These are phyloP conservation scores for Ogataea nonfermentans DNA, from an alignment of 805 yeast species.

Conservation along the genomic window DNA sequence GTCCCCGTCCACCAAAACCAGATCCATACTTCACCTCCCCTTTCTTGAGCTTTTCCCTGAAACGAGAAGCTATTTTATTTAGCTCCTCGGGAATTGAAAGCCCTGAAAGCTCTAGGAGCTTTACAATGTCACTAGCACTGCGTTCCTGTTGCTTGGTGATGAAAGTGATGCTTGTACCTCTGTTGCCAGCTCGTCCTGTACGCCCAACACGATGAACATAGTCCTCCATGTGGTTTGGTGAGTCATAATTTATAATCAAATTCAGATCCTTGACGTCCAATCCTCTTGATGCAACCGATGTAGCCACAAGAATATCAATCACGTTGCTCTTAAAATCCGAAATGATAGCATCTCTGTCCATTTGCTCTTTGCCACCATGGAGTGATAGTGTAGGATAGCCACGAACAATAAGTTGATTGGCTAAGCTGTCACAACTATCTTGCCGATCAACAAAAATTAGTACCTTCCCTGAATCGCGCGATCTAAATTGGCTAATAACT, in stretches of 20 bases:
- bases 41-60: constrained; percentile 56
- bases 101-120: constrained; percentile 61
- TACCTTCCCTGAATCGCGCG: constrained; percentile 45
- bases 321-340: constrained; percentile 63
- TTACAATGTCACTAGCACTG: constrained; percentile 64
- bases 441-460: constrained; percentile 88
- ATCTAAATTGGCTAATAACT: constrained; percentile 47
- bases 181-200: constrained; percentile 87
- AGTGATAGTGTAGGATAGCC: constrained; percentile 64
- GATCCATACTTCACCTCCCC: constrained; percentile 63
- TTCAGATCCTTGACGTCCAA: constrained; percentile 85
- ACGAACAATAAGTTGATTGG: constrained; percentile 48
- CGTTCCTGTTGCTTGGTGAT: constrained; percentile 60
- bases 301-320: constrained; percentile 72
- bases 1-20: constrained; percentile 94
- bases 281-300: constrained; percentile 94
- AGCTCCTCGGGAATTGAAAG: constrained; percentile 53
- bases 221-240: constrained; percentile 89
- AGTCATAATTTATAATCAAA: constrained; percentile 76
- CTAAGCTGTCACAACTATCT: constrained; percentile 73
- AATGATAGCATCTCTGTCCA: constrained; percentile 75
- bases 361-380: constrained; percentile 91
- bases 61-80: constrained; percentile 48
- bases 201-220: constrained; percentile 95
- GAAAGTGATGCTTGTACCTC: constrained; percentile 73